Base-by-base conservation (phyloP, 176 grass and related monocot genomes). In the Stipa capillata region DNA sequence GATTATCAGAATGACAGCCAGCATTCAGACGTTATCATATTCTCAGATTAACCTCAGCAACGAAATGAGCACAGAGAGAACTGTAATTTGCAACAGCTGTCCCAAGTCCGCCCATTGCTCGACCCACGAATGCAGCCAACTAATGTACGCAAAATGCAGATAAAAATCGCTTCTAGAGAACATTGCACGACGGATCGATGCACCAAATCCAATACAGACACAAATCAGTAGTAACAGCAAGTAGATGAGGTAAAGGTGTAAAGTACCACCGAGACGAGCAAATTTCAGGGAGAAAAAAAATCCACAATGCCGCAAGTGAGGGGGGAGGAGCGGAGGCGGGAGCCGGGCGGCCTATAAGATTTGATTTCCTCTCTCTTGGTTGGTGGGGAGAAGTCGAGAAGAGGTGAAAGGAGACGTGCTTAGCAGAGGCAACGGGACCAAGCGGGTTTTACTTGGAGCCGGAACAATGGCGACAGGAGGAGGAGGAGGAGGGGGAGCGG, bases 371-470 rank as follows among this genome's bases (percentile, higher is more conserved):
- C 28, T 78, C 72, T 17, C 65, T 78, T 79, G 43, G 3, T 18
- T 17, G 35, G 66, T 21, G 76, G 77, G 75, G 34, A 73, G 41
- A 35, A 80, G 84, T 86, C 37, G 14, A 2, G 0, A 48, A 47
- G 49, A 6, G 69, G 67, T 47, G 84, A 79, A 85, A 43, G 67
- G 44, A 72, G 67, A 13, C 28, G 37, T 58, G 69, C 56, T 72
- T 11, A n/a, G 36, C 1, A 37, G 71, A 25, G 62, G 6, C 13
- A 29, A n/a, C n/a, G n/a, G n/a, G n/a, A n/a, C n/a, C n/a, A n/a
- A 65, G 43, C 27, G 4, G 69, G 11, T 52, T 72, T 35, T 33
- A 18, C 69, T 72, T 72, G n/a, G 29, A 40, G 1, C 10, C 7
- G 43, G 16, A 12, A 21, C 43, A 8, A 60, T 21, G 2, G 37